Conservation (phyloP, 495 filamentous ascomycete genomes). For the Hyphodiscus hymeniophilus region DNA sequence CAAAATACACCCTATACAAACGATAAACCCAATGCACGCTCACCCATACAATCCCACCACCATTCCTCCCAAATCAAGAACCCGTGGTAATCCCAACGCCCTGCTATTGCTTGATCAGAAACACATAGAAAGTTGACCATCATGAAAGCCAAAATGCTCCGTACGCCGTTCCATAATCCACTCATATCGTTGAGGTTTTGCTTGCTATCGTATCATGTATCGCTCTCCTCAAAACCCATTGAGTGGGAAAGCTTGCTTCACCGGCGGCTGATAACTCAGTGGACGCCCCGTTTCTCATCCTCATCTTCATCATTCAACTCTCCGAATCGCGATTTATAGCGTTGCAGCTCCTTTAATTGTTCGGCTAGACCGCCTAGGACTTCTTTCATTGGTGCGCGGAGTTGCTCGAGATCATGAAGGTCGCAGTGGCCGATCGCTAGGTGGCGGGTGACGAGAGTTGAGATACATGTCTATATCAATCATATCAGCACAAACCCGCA, state of each 20-base stretch:
- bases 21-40: background rate
- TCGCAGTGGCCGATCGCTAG: slow-evolving; percentile 39
- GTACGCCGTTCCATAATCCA: too few relatives aligned
- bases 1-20: background rate
- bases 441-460: slow-evolving; percentile 58
- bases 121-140: too few relatives aligned
- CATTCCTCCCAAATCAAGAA: too few relatives aligned
- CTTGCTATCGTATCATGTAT: too few relatives aligned
- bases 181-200: too few relatives aligned
- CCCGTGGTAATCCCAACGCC: background rate
- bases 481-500: background rate
- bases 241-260: too few relatives aligned
- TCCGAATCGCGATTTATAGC: slow-evolving; percentile 39
- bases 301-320: slow-evolving; percentile 4
- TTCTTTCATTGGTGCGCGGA: slow-evolving; percentile 40
- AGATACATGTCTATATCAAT: slow-evolving; percentile 42
- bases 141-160: too few relatives aligned
- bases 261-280: too few relatives aligned
- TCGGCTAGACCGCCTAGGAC: slow-evolving; percentile 33
- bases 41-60: background rate
- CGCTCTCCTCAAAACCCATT: too few relatives aligned
- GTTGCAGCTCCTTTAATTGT: slow-evolving; percentile 37
- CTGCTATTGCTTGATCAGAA: background rate
- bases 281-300: background rate
- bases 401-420: slow-evolving; percentile 33